Base-by-base conservation (phyloP, 345 rosid species). In the Leavenworthia alabamica region DNA sequence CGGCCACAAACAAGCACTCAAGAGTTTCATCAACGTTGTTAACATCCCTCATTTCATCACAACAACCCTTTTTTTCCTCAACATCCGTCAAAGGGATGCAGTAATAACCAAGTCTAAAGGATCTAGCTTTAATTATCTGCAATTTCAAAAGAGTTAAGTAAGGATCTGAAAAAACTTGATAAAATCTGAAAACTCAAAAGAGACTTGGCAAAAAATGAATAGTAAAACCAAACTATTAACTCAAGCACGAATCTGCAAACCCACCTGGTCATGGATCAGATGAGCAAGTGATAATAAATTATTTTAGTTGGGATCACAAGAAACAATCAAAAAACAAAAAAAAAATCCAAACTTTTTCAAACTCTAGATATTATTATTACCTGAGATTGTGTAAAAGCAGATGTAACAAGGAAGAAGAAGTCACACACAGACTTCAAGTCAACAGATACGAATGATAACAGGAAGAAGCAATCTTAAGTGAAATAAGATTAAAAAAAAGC, bases 1-100 rank as follows among this genome's bases (percentile, higher is more conserved):
- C 12, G 93, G 89, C 78, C 85, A 68, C 77, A 90, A 84, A 76
- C 98, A 92, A 82, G 97, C 86, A 81, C 80, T 78, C 76, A 85
- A 67, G 72, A 89, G 75, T 72, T 82, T 85, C 82, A 86, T 74
- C 72, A 89, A 80, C 73, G 81, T 85, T 71, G 95, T 79, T 85
- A 92, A 80, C 98, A 92, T 92, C 95, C 97, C 97, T 89, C 98
- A 92, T 89, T 83, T 83, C 93, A 83, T 63, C 53, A 64, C 35
- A 67, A 74, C 71, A 80, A 66, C 84, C 83, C 82, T 70, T 76
- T 64, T 26, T 69, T 67, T 45, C 62, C 74, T 78, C 85, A 80
- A 56, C 89, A 81, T 87, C 75, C 53, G 66, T 35, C 53, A 32
- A 51, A 15, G 57, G 45, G 70, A 64, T 53, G 32, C 47, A 56